Evolutionary conservation across 2,329 filamentous ascomycete species (phyloP).

Genomic region (Metarhizium rileyi): DNA sequence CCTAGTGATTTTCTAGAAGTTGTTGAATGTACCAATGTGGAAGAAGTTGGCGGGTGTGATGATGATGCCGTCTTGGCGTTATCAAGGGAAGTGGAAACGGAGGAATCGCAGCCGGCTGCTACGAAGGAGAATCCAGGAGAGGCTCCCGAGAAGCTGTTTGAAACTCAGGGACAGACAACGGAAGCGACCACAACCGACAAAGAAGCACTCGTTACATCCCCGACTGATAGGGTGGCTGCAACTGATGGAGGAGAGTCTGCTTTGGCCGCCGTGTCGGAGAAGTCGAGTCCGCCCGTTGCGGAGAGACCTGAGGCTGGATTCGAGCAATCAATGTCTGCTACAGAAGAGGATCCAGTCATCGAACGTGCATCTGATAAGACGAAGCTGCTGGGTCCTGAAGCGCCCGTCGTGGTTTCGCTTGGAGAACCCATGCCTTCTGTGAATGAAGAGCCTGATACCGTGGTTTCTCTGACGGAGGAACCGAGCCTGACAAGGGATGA

Average conservation of each 20-base stretch:
- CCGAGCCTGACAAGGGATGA: neutral
- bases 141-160: neutral
- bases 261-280: neutral
- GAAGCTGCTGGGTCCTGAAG: neutral
- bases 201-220: neutral
- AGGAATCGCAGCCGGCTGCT: neutral
- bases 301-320: neutral
- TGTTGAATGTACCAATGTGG: conserved; percentile 18
- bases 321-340: neutral
- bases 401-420: neutral
- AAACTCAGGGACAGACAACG: neutral
- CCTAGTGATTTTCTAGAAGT: conserved; percentile 24
- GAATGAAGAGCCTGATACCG: neutral
- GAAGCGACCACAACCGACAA: too few species aligned
- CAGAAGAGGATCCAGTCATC: neutral
- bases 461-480: neutral
- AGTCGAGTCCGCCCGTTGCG: neutral
- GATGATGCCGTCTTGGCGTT: conserved; percentile 19
- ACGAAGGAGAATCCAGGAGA: neutral
- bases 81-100: conserved; percentile 14
- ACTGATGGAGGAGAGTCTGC: neutral
- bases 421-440: neutral
- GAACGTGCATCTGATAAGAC: neutral
- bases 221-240: neutral
- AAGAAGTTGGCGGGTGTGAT: conserved; percentile 14